Evolutionary conservation across 1,284 basidiomycete species (phyloP).

Genomic region (Fistulinella staudtii): DNA sequence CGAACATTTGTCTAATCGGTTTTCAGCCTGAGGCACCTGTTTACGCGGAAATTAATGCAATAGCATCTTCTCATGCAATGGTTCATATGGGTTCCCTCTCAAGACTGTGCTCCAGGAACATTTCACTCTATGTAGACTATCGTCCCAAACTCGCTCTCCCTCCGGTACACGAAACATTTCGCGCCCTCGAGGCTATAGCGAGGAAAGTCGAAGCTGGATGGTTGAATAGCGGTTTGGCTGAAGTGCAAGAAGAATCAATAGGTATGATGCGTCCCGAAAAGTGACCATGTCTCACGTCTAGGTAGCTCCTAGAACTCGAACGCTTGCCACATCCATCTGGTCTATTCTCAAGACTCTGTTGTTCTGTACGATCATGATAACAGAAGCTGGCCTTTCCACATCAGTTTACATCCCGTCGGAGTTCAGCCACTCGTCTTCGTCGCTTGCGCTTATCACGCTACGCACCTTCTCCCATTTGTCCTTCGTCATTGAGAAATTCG

Average conservation of each 20-base stretch:
- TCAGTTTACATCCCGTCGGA: constrained; percentile 46
- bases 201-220: constrained; percentile 50
- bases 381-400: constrained; percentile 55
- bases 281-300: constrained; percentile 3
- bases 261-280: constrained; percentile 15
- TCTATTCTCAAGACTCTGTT: constrained; percentile 63
- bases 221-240: constrained; percentile 43
- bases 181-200: constrained; percentile 38
- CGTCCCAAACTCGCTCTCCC: constrained; percentile 44
- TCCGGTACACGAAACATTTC: constrained; percentile 41
- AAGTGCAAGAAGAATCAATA: constrained; percentile 38
- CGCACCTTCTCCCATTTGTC: constrained; percentile 59
- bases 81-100: constrained; percentile 50
- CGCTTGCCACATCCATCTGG: constrained; percentile 53
- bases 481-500: constrained; percentile 69
- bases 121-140: constrained; percentile 47
- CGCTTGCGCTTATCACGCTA: constrained; percentile 48
- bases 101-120: constrained; percentile 44
- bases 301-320: constrained; percentile 40
- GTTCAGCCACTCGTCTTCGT: constrained; percentile 36
- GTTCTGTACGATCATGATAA: constrained; percentile 65
- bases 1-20: not conserved
- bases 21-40: constrained; percentile 28
- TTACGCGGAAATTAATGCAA: constrained; percentile 32
- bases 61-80: constrained; percentile 44